Evolutionary conservation across 2,329 filamentous ascomycete genomes (phyloP), one percentile per base, ranked within the genome.

Genomic region (Aureobasidium sp.): DNA sequence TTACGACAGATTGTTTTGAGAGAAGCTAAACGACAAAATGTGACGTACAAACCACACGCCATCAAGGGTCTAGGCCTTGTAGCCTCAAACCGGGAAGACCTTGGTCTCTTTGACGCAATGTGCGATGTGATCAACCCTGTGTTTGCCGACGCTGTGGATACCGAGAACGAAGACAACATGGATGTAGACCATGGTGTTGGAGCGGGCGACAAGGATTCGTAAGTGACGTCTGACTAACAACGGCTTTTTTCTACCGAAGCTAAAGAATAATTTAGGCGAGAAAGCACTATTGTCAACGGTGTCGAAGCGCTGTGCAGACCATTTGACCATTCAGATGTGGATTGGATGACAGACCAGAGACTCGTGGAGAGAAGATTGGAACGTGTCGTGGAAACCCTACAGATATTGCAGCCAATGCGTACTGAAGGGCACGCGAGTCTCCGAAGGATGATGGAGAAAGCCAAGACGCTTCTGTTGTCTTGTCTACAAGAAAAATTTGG

Each of bases 21-120:
- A 62, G 94, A 99, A 80, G 91, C 91, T 9, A 97, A 94, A 78
- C 84, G 94, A 36, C 93, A 92, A 71, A 97, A 97, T 70, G 84
- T 86, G n/a, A 79, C 80, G 8, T 99, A 97, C 74, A 85, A 89
- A 15, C 87, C 88, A 23, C 82, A 90, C 73, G 89, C 90, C 0
- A 83, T 96, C 65, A 78, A 79, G 61, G 86, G 84, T 37, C 78
- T 97, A 5, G 91, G 89, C 70, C 81, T 85, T 61, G 89, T 93
- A 68, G 83, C 85, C n/a, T 82, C 82, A 41, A 83, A 83, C 15
- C 81, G 88, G 51, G 80, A 82, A 27, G 88, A 92, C 69, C 70
- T 90, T 17, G 84, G 91, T 67, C 78, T 96, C 74, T 84, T 89
- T 68, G 76, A 81, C 5, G 84, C 89, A 29, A 86, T 89, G 5